Conservation (phyloP, 352 stramenopile genomes). For the Pythium rishiriense region DNA sequence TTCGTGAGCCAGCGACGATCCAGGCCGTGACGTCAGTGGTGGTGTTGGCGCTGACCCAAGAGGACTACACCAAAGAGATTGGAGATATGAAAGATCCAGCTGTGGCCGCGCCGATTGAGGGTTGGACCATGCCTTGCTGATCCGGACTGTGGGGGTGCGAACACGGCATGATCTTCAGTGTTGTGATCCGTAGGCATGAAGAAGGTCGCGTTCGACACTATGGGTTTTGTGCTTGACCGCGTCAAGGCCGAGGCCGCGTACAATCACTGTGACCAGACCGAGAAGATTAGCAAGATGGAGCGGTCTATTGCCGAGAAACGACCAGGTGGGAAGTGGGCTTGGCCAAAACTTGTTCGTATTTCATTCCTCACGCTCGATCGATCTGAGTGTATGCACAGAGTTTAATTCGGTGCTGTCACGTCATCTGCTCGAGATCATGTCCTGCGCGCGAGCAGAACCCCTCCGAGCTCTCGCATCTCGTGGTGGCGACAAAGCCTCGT, state of each 20-base stretch:
- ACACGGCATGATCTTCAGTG: no score
- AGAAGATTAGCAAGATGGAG: constrained; percentile 14
- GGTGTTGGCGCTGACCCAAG: constrained; percentile 20
- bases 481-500: background rate
- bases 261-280: constrained; percentile 37
- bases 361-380: no score
- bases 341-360: no score
- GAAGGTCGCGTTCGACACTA: constrained; percentile 49
- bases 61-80: constrained; percentile 37
- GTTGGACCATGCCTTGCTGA: no score
- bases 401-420: constrained; percentile 9
- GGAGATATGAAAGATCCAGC: constrained; percentile 38
- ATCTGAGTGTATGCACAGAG: background rate
- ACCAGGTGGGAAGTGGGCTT: constrained; percentile 12
- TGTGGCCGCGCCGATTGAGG: constrained; percentile 27
- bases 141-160: no score
- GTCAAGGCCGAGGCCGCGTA: constrained; percentile 50
- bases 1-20: constrained; percentile 25
- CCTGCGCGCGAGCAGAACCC: background rate
- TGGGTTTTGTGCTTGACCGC: constrained; percentile 50
- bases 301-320: constrained; percentile 10
- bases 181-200: constrained; percentile 29
- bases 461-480: background rate
- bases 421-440: background rate
- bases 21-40: constrained; percentile 27